These are phyloP conservation scores for Pseudevernia furfuracea DNA, from an alignment of 495 filamentous ascomycete genomes.

Conservation along the genomic window DNA sequence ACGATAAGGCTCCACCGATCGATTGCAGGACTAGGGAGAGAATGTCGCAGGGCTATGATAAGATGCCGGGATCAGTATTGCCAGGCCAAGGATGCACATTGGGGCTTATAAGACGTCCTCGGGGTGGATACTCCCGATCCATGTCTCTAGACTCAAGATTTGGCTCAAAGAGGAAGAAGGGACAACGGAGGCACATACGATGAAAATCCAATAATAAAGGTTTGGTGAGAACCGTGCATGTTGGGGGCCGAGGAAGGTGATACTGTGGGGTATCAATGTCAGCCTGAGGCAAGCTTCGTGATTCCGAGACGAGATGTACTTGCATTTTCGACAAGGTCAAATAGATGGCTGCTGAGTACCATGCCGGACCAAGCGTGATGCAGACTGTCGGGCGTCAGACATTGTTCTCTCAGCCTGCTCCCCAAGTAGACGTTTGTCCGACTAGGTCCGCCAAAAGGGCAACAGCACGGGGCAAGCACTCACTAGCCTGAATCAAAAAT, in stretches of 20 bases:
- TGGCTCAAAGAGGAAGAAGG: background rate
- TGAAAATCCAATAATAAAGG: constrained; percentile 48
- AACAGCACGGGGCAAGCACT: constrained; percentile 15
- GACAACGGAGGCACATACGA: constrained; percentile 19
- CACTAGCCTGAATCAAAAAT: constrained; percentile 45
- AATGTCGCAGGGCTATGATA: constrained; percentile 36
- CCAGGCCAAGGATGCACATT: background rate
- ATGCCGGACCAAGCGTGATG: constrained; percentile 50
- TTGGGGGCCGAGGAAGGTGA: constrained; percentile 40
- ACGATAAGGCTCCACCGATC: constrained; percentile 42
- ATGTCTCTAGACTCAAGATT: background rate
- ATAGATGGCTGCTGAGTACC: constrained; percentile 53
- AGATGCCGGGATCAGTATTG: background rate
- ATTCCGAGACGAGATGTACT: constrained; percentile 13
- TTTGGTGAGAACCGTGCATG: constrained; percentile 45
- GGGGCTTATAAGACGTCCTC: background rate
- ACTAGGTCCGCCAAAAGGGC: background rate
- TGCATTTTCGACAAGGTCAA: constrained; percentile 42
- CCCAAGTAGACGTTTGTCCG: too few relatives aligned
- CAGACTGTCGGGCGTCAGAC: constrained; percentile 26
- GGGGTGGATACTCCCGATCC: background rate
- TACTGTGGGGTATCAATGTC: constrained; percentile 24
- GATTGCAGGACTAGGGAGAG: constrained; percentile 45
- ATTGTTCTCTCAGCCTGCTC: background rate
- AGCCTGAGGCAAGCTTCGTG: background rate